phyloP scores from a whole-genome alignment of 83 land plant species.

The Diphasiastrum complanatum region DNA sequence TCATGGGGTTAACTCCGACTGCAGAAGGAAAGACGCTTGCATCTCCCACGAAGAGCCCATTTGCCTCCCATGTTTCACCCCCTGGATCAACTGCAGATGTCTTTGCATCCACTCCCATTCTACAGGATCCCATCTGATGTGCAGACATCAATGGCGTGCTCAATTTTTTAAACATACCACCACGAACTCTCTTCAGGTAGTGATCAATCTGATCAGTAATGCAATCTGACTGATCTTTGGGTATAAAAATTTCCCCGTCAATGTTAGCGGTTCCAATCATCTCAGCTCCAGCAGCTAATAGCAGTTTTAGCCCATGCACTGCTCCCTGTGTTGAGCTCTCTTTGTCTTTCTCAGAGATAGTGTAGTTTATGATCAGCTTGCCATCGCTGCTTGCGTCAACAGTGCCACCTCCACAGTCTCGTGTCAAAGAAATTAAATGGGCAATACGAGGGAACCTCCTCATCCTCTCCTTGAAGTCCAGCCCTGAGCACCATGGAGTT shows the following conservation, averaged over 20 bases:
- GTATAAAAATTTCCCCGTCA: constrained; percentile 58
- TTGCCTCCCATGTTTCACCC: constrained; percentile 77
- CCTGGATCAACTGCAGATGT: constrained; percentile 42
- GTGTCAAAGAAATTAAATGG: constrained; percentile 47
- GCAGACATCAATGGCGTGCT: constrained; percentile 46
- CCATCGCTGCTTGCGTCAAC: constrained; percentile 27
- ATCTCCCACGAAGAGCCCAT: constrained; percentile 60
- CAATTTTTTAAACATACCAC: constrained; percentile 27
- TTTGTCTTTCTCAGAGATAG: constrained; percentile 33
- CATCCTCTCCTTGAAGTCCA: constrained; percentile 61
- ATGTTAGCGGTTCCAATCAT: constrained; percentile 56
- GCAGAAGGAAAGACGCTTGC: constrained; percentile 77
- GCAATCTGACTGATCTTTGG: constrained; percentile 25
- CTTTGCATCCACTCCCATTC: constrained; percentile 57
- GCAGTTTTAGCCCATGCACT: constrained; percentile 48
- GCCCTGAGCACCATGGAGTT: constrained; percentile 56
- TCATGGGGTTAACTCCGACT: constrained; percentile 87
- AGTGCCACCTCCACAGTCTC: constrained; percentile 53
- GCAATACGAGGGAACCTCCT: constrained; percentile 44
- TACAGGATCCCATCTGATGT: constrained; percentile 92
- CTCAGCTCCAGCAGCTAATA: constrained; percentile 60
- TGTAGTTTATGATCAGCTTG: constrained; percentile 33
- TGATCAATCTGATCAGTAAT: constrained; percentile 35
- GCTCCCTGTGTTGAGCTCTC: constrained; percentile 37
- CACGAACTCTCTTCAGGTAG: constrained; percentile 40